Evolutionary conservation across 441 rosid species (phyloP).

Genomic region (Erodium texanum): DNA sequence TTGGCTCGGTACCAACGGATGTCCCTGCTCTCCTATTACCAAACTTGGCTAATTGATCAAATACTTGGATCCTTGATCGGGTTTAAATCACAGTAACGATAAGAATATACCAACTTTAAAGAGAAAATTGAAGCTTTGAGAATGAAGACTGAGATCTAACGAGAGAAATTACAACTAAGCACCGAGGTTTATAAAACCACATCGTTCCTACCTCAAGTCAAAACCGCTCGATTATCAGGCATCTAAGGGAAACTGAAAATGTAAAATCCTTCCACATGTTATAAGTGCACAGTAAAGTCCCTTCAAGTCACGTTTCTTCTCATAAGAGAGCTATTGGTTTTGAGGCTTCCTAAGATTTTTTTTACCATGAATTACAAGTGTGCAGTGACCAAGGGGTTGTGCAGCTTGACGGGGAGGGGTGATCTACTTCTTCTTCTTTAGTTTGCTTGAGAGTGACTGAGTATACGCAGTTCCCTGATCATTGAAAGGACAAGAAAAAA

Average conservation of each 20-base stretch:
- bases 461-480: constrained; percentile 78
- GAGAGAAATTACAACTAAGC: neutral
- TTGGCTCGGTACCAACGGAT: too few relatives aligned
- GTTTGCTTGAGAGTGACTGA: constrained; percentile 59
- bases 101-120: neutral
- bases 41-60: too few relatives aligned
- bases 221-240: constrained; percentile 22
- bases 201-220: constrained; percentile 22
- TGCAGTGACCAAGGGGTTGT: constrained; percentile 13
- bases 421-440: constrained; percentile 77
- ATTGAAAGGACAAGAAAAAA: too few relatives aligned
- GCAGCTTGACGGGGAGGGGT: constrained; percentile 19
- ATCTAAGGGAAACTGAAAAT: constrained; percentile 10
- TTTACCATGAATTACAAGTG: constrained; percentile 29
- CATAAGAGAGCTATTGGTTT: constrained; percentile 17
- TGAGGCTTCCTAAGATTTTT: constrained; percentile 18
- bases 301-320: neutral
- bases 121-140: neutral
- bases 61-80: too few relatives aligned
- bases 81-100: too few relatives aligned
- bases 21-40: too few relatives aligned
- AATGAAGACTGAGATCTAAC: neutral
- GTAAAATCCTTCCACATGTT: constrained; percentile 24
- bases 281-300: constrained; percentile 19
- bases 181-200: neutral